Evolutionary conservation across 768 basidiomycete genomes (phyloP), one percentile per base, ranked within the genome.

Genomic region (Mycena vulgaris): DNA sequence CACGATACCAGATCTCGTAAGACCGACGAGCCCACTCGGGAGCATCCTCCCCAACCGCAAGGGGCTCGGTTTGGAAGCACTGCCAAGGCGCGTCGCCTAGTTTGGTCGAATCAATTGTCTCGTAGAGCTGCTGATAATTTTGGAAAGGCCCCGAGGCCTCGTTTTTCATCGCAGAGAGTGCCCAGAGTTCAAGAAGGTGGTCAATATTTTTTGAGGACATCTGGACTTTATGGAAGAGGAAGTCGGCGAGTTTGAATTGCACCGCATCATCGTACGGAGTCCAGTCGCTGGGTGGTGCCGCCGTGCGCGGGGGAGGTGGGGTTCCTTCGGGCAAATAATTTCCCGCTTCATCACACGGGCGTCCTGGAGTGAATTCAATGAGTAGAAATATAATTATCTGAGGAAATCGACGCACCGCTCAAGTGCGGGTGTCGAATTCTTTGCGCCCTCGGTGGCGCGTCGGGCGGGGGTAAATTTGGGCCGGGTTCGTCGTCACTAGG

Each of bases 1-100:
- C 71, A 0, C 82, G 75, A 60, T 73, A 82, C 75, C 80, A 84
- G 8, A 83, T 76, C 33, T 79, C 74, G 69, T 79, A 81, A 13
- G 60, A 48, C 2, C 63, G 66, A 8, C 40, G 52, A 71, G 77
- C 83, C 85, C 83, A 86, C 11, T 76, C 39, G 8, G 81, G 75
- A 17, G 72, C 70, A 47, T 76, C 74, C 0, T 62, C 69, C 10
- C 75, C 71, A 25, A 61, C 16, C 8, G 51, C 42, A 17, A 63
- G 58, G n/a, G 6, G 72, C 58, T 25, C 79, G 71, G 31, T 57
- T 55, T 66, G 61, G 37, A 80, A 76, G 16, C 67, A 72, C 31
- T 80, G 39, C 82, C 80, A 80, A 3, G 70, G 75, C 6, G 67
- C 74, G 39, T 75, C 77, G 13, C 82, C 78, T 6, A 77, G 45